Evolutionary conservation across 108 stramenopile genomes (phyloP).

Genomic region (Skeletonema potamos): DNA sequence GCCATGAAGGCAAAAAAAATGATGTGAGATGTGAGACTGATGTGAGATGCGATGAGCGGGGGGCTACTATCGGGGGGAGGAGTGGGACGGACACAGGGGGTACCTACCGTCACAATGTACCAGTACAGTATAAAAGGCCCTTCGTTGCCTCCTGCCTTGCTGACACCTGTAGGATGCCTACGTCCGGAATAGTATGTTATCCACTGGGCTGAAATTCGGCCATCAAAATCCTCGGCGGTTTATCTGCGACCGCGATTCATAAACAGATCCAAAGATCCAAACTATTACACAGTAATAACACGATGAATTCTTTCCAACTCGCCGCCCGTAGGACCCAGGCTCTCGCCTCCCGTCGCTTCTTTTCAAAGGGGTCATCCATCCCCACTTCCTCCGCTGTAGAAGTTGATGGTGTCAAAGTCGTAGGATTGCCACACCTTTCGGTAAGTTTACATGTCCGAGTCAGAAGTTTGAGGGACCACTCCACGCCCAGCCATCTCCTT

Average conservation of each 20-base stretch:
- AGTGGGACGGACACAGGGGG: too few relatives aligned
- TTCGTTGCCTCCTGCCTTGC: not conserved
- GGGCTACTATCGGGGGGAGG: too few relatives aligned
- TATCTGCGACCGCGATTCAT: too few relatives aligned
- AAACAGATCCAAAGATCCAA: not conserved
- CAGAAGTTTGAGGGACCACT: not conserved
- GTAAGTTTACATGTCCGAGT: conserved; percentile 6
- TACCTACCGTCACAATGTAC: too few relatives aligned
- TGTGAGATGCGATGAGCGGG: too few relatives aligned
- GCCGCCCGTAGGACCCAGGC: conserved; percentile 19
- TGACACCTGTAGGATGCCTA: not conserved
- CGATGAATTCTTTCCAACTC: conserved; percentile 31
- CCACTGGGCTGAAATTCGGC: not conserved
- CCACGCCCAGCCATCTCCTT: not conserved
- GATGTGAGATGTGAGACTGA: too few relatives aligned
- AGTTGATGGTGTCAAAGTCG: conserved; percentile 25
- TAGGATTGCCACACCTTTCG: conserved; percentile 31
- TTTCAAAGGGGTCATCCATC: conserved; percentile 21
- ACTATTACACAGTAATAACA: not conserved
- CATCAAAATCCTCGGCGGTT: conserved; percentile 1
- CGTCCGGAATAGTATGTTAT: not conserved
- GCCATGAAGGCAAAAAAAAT: too few relatives aligned
- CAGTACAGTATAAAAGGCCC: not conserved
- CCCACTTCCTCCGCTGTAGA: conserved; percentile 22
- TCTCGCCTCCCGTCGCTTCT: conserved; percentile 22